Base-by-base conservation (phyloP, 139 green algal genomes). In the Trebouxia sp. region DNA sequence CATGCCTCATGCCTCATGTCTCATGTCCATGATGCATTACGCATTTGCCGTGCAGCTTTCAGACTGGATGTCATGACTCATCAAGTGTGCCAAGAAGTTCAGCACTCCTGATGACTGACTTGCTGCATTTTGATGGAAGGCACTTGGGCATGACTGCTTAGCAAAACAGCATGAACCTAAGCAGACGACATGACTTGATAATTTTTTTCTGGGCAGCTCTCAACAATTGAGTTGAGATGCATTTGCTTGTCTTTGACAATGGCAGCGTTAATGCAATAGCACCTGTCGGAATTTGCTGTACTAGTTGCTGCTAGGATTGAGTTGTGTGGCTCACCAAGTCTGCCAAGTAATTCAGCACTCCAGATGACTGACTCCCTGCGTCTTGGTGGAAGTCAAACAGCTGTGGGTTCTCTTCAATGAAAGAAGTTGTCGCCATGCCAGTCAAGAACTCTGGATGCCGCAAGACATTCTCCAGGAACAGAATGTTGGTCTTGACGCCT, bases 401-500 rank as follows among this genome's bases (percentile, higher is more conserved):
- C 42, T 89, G 45, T 39, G 89, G 83, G 86, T 94, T 94, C 70
- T 89, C 83, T 75, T 96, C 94, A 65, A 98, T 95, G 86, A 97
- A 97, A 51, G 84, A 89, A 10, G 93, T 97, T 65, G 88, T 90
- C 10, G 91, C 87, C 11, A 86, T 79, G 39, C 92, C 93, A 22
- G 39, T 30, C 45, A 97, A 81, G 79, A 98, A 98, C 65, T 95
- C 93, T 3, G 93, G 91, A 84, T 97, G 92, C 35, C 87, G 80
- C 79, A 98, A 83, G 43, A 77, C 94, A 83, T 97, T 97, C 79
- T 93, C 87, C 77, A 98, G 86, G 85, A 98, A 98, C n/a, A 88
- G 72, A 51, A 97, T 94, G 89, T 97, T 98, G 85, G 95, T 98
- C 87, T 97, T 97, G 74, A 98, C 90, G n/a, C 95, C 95, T 50